Percentiles rank a stretch among this genome's conserved stretches.
Evolutionary conservation across 2,329 filamentous ascomycete genomes (phyloP).

Genomic region (Diaporthe caulivora): DNA sequence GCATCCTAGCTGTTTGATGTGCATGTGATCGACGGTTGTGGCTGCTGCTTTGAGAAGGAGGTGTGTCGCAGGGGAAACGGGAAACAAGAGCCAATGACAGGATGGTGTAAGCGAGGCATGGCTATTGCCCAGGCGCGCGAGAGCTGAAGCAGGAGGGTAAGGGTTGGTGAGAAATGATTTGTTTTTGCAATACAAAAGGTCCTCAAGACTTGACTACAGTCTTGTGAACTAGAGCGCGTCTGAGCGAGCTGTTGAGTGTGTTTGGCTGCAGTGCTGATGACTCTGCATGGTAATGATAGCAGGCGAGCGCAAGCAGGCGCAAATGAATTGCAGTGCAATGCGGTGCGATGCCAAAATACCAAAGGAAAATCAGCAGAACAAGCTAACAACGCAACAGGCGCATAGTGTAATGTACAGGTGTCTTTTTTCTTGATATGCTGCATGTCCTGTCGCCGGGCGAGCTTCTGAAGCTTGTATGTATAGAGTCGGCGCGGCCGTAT

Average conservation of each 20-base stretch:
- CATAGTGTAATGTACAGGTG: constrained; percentile 68
- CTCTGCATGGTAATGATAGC: constrained; percentile 33
- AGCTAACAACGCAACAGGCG: constrained; percentile 50
- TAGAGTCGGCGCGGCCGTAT: constrained; percentile 41
- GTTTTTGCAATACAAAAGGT: constrained; percentile 48
- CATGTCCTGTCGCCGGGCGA: constrained; percentile 54
- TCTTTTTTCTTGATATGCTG: constrained; percentile 54
- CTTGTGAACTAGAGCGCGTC: constrained; percentile 30
- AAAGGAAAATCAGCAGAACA: constrained; percentile 60
- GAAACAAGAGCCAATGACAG: constrained; percentile 51
- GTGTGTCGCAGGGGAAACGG: constrained; percentile 38
- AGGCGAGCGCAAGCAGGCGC: constrained; percentile 39
- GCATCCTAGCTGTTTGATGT: constrained; percentile 40
- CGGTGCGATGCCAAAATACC: constrained; percentile 53
- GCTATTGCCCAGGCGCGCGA: constrained; percentile 41
- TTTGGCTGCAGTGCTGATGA: constrained; percentile 43
- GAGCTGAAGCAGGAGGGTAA: constrained; percentile 38
- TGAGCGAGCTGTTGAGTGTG: constrained; percentile 34
- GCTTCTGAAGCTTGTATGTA: constrained; percentile 44
- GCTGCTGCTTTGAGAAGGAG: constrained; percentile 39
- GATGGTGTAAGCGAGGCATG: constrained; percentile 40
- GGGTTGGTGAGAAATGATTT: constrained; percentile 39
- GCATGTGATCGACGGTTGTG: constrained; percentile 38
- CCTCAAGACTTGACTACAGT: constrained; percentile 43
- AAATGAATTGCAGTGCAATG: constrained; percentile 49